Evolutionary conservation across 495 filamentous ascomycete species (phyloP), one percentile per base, ranked within the genome.

Genomic region (Lasiosphaeris hirsuta): DNA sequence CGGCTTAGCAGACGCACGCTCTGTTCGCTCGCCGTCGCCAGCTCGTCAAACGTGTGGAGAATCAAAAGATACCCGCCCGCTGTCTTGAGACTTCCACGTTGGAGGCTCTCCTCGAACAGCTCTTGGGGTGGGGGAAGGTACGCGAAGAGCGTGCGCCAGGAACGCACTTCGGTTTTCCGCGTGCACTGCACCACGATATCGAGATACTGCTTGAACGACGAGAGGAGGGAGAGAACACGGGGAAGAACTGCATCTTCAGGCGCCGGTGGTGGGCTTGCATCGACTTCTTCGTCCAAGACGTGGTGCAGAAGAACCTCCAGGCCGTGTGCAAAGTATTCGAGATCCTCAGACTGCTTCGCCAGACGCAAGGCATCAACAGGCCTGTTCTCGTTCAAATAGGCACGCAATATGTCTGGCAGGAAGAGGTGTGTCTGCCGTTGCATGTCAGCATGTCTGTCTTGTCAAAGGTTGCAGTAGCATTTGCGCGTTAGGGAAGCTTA

Each of bases 141-240:
- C 9, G 86, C 81, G 69, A 97, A 97, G 2, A 99, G 80, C 1
- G 95, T 96, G 30, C 87, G 86, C 95, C 95, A 99, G 17, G 88
- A 95, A 30, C 92, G 85, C 7, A 96, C 84, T 63, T 99, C 95
- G 0, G 95, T 99, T 73, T 99, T 97, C 17, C 95, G 87, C 0
- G 94, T 96, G 71, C 95, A 99, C 75, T 96, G 93, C 1, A 99
- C 92, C 5, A 99, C 85, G 54, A 96, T 91, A 67, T 97, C 94
- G 34, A 97, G 84, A 57, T 96, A 97, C 48, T 90, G 78, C 30
- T 87, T 86, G 59, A 97, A 96, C 0, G 89, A 90, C 0, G 91
- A 91, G 3, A 99, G 81, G 58, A 97, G 94, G 0, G 88, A 88
- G 17, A 97, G 84, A 7, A 96, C 90, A 19, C 82, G 86, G 1